Conservation (phyloP, 2,329 filamentous ascomycete species). For the Cadophora malorum region DNA sequence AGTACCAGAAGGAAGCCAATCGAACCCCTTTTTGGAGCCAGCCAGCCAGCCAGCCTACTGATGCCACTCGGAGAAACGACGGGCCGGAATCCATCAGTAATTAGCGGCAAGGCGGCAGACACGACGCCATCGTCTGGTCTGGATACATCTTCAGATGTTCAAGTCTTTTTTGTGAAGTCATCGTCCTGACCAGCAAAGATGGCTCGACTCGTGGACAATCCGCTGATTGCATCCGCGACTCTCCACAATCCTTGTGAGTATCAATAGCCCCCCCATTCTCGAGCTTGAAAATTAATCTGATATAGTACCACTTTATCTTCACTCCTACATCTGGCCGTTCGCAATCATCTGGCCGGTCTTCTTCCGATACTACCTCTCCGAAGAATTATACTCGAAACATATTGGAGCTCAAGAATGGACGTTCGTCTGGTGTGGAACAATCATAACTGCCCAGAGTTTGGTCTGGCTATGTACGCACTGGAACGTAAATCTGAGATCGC, state of each 20-base stretch:
- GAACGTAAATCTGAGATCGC: slow-evolving; percentile 85
- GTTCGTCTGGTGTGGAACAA: slow-evolving; percentile 89
- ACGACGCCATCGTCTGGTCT: slow-evolving; percentile 8
- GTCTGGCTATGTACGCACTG: slow-evolving; percentile 97
- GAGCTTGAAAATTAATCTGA: slow-evolving; percentile 21
- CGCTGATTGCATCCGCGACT: slow-evolving; percentile 86
- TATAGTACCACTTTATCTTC: slow-evolving; percentile 72
- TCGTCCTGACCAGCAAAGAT: slow-evolving; percentile 57
- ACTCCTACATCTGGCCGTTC: slow-evolving; percentile 94
- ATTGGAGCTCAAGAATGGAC: slow-evolving; percentile 98
- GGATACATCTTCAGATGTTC: slow-evolving; percentile 14
- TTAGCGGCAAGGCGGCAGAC: slow-evolving; percentile 14
- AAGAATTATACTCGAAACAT: slow-evolving; percentile 86
- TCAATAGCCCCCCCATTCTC: not conserved
- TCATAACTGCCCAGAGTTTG: slow-evolving; percentile 86
- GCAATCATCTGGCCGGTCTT: slow-evolving; percentile 91
- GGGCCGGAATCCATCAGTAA: not conserved
- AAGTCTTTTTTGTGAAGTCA: slow-evolving; percentile 2
- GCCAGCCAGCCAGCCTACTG: too few species aligned
- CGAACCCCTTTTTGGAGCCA: not conserved
- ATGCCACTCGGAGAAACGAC: not conserved
- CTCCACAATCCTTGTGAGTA: slow-evolving; percentile 75
- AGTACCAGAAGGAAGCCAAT: slow-evolving; percentile 1
- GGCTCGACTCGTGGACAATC: slow-evolving; percentile 82
- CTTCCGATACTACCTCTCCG: slow-evolving; percentile 82